These are phyloP conservation scores for Xylaria nigripes DNA, from an alignment of 495 filamentous ascomycete species.

Conservation along the genomic window DNA sequence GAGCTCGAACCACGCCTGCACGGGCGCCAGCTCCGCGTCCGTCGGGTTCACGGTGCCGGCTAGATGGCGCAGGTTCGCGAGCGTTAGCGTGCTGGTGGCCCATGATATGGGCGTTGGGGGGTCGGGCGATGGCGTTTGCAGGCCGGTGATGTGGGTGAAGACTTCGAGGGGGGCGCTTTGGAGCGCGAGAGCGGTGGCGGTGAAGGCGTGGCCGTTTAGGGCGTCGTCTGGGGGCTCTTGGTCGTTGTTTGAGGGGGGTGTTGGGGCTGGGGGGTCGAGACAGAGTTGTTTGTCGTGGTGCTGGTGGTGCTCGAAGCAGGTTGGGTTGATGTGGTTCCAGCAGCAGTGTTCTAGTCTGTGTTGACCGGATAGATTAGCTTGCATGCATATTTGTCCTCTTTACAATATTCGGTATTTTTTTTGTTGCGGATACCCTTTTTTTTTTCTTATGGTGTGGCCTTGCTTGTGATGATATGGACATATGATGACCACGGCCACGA, in stretches of 20 bases:
- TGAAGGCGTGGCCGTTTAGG: conserved; percentile 36
- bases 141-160: conserved; percentile 16
- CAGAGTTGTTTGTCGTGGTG: conserved; percentile 8
- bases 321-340: conserved; percentile 37
- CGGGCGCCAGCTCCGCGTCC: conserved; percentile 38
- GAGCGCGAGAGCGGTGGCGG: conserved; percentile 36
- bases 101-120: conserved; percentile 3
- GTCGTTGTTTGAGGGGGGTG: too few species aligned
- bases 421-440: too few species aligned
- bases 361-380: background rate
- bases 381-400: too few species aligned
- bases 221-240: background rate
- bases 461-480: background rate
- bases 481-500: background rate
- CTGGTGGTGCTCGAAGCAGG: conserved; percentile 20
- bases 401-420: too few species aligned
- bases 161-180: conserved; percentile 24
- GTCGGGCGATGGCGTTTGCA: conserved; percentile 2
- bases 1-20: conserved; percentile 46
- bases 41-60: conserved; percentile 27
- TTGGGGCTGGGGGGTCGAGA: background rate
- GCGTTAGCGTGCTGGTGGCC: conserved; percentile 19
- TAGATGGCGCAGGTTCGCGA: conserved; percentile 33
- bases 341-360: conserved; percentile 43
- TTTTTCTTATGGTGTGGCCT: background rate